Evolutionary conservation across 2,329 filamentous ascomycete genomes (phyloP).

Genomic region (Arthrocladium fulminans): DNA sequence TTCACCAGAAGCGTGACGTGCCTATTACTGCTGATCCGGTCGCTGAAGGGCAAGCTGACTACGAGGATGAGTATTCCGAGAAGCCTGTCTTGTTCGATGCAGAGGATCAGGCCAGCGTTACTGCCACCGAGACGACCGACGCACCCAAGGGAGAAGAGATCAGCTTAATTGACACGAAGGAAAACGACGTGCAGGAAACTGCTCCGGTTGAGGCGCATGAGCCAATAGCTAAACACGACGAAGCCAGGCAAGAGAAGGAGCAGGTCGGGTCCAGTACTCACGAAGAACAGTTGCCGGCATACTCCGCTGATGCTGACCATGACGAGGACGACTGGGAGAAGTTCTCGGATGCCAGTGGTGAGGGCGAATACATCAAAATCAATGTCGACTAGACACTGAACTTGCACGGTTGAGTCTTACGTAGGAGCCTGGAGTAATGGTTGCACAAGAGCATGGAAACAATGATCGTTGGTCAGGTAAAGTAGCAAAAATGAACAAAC

Average conservation of each 20-base stretch:
- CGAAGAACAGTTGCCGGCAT: slow-evolving; percentile 2
- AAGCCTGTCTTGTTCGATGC: slow-evolving; percentile 41
- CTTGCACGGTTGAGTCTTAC: too few relatives aligned
- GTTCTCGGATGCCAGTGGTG: slow-evolving; percentile 19
- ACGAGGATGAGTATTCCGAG: slow-evolving; percentile 24
- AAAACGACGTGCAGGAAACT: slow-evolving; percentile 8
- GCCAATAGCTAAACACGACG: neutral
- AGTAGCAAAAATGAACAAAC: too few relatives aligned
- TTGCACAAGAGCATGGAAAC: neutral
- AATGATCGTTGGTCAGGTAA: too few relatives aligned
- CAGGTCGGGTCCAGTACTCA: slow-evolving; percentile 11
- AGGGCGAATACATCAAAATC: slow-evolving; percentile 48
- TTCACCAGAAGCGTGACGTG: slow-evolving; percentile 42
- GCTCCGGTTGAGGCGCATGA: slow-evolving; percentile 7
- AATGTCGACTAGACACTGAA: slow-evolving; percentile 44
- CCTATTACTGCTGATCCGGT: slow-evolving; percentile 13
- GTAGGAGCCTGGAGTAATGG: too few relatives aligned
- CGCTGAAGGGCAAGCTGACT: slow-evolving; percentile 5
- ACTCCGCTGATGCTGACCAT: slow-evolving; percentile 21
- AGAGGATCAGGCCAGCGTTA: slow-evolving; percentile 28
- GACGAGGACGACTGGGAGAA: slow-evolving; percentile 21
- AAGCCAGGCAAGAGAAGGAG: slow-evolving; percentile 18
- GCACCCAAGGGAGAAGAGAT: neutral
- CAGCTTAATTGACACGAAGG: slow-evolving; percentile 13
- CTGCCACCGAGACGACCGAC: neutral